phyloP scores from a whole-genome alignment of 108 stramenopile genomes.

The Pseudonitzschia delicatissima region DNA sequence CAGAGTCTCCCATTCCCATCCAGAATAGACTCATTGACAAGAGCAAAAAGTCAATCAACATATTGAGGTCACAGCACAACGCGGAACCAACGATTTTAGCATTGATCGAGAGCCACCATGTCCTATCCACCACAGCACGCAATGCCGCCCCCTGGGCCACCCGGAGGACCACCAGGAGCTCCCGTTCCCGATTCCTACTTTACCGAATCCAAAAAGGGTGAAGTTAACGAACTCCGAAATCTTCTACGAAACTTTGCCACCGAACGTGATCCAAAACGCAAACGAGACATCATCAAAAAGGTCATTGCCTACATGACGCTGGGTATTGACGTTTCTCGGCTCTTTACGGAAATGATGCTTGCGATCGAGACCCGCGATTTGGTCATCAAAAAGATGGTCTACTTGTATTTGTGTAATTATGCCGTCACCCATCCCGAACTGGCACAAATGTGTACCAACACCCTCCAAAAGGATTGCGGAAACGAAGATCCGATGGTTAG shows the following conservation, averaged over 20 bases:
- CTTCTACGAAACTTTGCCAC: conserved; percentile 89
- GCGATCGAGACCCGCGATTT: conserved; percentile 94
- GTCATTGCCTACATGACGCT: conserved; percentile 99
- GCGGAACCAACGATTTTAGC: too few relatives aligned
- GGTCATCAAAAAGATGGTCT: conserved; percentile 99
- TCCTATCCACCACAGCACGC: conserved; percentile 11
- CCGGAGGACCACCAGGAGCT: conserved; percentile 25
- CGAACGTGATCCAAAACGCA: conserved; percentile 89
- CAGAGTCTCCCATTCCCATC: too few relatives aligned
- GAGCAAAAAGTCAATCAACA: too few relatives aligned
- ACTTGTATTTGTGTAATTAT: conserved; percentile 96
- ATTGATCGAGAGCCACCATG: too few relatives aligned
- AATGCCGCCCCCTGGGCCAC: conserved; percentile 6
- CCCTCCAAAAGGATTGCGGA: conserved; percentile 94
- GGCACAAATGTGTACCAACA: conserved; percentile 99
- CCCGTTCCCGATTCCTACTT: conserved; percentile 88
- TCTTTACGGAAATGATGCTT: conserved; percentile 99
- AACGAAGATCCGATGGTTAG: conserved; percentile 99
- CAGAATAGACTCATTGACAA: too few relatives aligned
- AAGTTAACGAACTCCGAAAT: conserved; percentile 92
- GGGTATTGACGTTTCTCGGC: conserved; percentile 98
- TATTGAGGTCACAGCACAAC: too few relatives aligned
- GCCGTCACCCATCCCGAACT: conserved; percentile 95
- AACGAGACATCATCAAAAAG: conserved; percentile 99
- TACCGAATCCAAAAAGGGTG: conserved; percentile 92